Evolutionary conservation across 2,329 filamentous ascomycete genomes (phyloP).

Genomic region (Lecanicillium sp.): DNA sequence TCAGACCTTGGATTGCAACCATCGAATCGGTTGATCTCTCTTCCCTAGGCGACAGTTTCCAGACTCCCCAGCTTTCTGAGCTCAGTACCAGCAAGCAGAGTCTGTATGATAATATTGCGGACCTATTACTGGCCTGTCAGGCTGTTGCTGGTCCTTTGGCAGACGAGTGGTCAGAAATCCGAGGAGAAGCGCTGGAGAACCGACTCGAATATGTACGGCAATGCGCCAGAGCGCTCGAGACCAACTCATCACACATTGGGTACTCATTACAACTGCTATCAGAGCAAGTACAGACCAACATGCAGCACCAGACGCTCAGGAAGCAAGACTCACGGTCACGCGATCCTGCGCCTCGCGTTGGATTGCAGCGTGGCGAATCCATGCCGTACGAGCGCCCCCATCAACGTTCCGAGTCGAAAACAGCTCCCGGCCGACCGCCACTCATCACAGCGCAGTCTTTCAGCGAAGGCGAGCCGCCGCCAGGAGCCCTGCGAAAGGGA

Average conservation of each 20-base stretch:
- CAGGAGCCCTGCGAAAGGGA: constrained; percentile 51
- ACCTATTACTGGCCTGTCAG: constrained; percentile 82
- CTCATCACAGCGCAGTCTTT: constrained; percentile 57
- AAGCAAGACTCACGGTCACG: constrained; percentile 34
- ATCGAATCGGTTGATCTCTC: constrained; percentile 90
- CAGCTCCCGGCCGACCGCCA: constrained; percentile 37
- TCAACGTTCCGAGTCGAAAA: constrained; percentile 50
- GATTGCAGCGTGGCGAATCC: constrained; percentile 51
- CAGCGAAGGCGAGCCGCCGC: constrained; percentile 50
- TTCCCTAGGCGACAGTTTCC: constrained; percentile 67
- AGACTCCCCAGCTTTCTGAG: constrained; percentile 79
- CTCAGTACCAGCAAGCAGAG: constrained; percentile 89
- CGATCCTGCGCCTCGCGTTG: constrained; percentile 42
- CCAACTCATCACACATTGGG: constrained; percentile 78
- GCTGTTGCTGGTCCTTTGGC: constrained; percentile 84
- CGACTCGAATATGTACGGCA: constrained; percentile 74
- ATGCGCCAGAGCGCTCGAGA: constrained; percentile 75
- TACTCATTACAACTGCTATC: constrained; percentile 83
- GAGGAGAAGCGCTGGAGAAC: constrained; percentile 82
- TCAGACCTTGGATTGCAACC: constrained; percentile 81
- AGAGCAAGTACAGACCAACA: constrained; percentile 63
- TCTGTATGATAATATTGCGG: constrained; percentile 87
- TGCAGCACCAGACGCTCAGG: constrained; percentile 39
- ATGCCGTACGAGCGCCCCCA: constrained; percentile 52
- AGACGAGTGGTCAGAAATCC: constrained; percentile 93